Percentiles rank a stretch among this genome's conserved stretches.
Evolutionary conservation across 2,329 filamentous ascomycete species (phyloP).

Genomic region (Fusarium nygamai): DNA sequence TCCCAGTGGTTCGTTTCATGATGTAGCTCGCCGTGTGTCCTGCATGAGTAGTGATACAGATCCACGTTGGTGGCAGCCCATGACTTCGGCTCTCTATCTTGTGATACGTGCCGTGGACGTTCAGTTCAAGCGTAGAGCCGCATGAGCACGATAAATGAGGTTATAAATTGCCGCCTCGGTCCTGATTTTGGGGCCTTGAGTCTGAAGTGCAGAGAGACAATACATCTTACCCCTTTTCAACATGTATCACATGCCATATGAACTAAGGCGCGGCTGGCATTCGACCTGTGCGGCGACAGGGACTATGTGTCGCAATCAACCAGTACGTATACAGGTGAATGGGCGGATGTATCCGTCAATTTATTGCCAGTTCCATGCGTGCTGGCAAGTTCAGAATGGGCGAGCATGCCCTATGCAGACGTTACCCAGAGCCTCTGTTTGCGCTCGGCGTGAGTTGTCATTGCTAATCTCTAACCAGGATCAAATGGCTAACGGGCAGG

Average conservation of each 20-base stretch:
- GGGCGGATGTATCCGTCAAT: slow-evolving; percentile 27
- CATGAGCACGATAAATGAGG: not conserved
- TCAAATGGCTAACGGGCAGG: slow-evolving; percentile 1
- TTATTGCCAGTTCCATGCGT: slow-evolving; percentile 42
- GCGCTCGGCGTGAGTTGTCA: slow-evolving; percentile 39
- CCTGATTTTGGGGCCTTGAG: not conserved
- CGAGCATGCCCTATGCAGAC: slow-evolving; percentile 36
- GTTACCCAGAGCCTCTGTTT: slow-evolving; percentile 33
- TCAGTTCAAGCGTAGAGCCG: not conserved
- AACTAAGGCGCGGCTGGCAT: not conserved
- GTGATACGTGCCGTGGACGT: slow-evolving; percentile 13
- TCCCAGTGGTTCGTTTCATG: not conserved
- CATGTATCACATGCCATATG: slow-evolving; percentile 8
- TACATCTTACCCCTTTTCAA: not conserved
- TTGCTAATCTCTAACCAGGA: not conserved
- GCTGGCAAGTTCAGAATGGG: slow-evolving; percentile 38
- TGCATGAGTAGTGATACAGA: slow-evolving; percentile 6
- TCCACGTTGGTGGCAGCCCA: not conserved
- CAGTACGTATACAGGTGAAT: slow-evolving; percentile 20
- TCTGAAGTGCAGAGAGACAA: not conserved
- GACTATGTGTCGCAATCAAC: slow-evolving; percentile 34
- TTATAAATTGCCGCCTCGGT: not conserved
- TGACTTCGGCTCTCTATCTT: not conserved
- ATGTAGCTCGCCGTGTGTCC: slow-evolving; percentile 10
- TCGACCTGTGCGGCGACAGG: slow-evolving; percentile 35